Conservation (phyloP, 768 basidiomycete species). For the Kwoniella sp. region DNA sequence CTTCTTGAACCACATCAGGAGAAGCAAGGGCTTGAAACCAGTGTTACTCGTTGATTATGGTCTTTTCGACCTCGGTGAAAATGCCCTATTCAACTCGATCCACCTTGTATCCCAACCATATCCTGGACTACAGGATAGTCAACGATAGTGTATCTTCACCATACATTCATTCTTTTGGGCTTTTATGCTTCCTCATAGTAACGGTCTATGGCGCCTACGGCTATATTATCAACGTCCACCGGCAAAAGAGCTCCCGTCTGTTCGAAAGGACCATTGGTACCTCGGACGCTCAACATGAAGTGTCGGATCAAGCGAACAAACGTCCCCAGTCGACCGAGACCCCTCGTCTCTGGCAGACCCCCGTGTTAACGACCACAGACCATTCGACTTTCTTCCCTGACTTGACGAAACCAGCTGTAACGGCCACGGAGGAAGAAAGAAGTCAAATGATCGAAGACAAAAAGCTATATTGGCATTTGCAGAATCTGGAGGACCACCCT, state of each 20-base stretch:
- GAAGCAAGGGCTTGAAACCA: too few relatives aligned
- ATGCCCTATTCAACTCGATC: background rate
- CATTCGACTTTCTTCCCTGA: conserved; percentile 8
- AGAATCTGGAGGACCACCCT: conserved; percentile 47
- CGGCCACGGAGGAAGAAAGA: conserved; percentile 1
- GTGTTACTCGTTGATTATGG: background rate
- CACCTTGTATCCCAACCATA: background rate
- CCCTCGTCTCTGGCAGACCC: too few relatives aligned
- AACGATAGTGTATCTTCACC: background rate
- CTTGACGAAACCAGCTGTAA: background rate
- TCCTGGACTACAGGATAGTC: background rate
- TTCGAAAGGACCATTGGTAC: too few relatives aligned
- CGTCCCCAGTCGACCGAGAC: too few relatives aligned
- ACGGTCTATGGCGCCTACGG: background rate
- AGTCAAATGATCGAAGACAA: conserved; percentile 27
- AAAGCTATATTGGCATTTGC: conserved; percentile 42
- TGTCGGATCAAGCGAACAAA: too few relatives aligned
- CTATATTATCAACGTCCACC: background rate
- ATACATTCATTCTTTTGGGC: background rate
- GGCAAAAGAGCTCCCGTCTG: background rate
- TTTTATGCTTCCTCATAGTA: background rate
- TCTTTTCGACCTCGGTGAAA: background rate
- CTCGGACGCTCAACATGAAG: too few relatives aligned
- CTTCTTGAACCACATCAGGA: too few relatives aligned
- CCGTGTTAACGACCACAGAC: background rate